Base-by-base conservation (phyloP, 2,329 filamentous ascomycete species). In the Annulohypoxylon truncatum region DNA sequence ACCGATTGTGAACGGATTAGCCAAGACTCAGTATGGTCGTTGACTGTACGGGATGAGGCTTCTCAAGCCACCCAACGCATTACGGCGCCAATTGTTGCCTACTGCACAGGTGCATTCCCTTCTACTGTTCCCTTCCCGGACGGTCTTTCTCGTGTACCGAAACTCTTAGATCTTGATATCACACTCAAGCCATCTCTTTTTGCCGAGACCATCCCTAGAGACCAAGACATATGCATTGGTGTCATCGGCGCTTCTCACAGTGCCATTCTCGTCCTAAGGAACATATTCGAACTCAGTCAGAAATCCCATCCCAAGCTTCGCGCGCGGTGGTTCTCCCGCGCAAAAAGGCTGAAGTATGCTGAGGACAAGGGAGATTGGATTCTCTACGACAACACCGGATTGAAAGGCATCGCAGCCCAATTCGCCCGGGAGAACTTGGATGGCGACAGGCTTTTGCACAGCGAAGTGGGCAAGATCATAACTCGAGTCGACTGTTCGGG, bases 191-290 rank as follows among this genome's bases (percentile, higher is more conserved):
- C 87, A 3, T 82, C 82, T 1, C 71, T 79, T 2, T 79, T 89
- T 12, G 71, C 79, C 4, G 73, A 77, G 4, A 70, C 75, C n/a
- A 76, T 87, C 8, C 78, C 79, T 6, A 67, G 73, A 4, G 72
- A 80, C 22, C 67, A 68, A 12, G 69, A 77, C 5, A 74, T 76
- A 1, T 86, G 82, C 2, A 76, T 90, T 13, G 87, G 81, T 10
- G 85, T 90, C 8, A 80, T 90, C 8, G 88, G 88, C 29, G 87
- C 87, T 46, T 89, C 87, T 1, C 88, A 90, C 76, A 88, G 85
- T 44, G 88, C 88, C 10, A 86, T 90, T 50, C 80, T 90, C 8
- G 87, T 88, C 22, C 82, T 90, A 13, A 82, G 86, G 74, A 90
- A 90, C 73, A 81, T 90, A 10, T 82, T 84, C 74, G 80, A 84